These are phyloP conservation scores for Entoloma clypeatum DNA, from an alignment of 1,284 basidiomycete genomes.

Conservation along the genomic window DNA sequence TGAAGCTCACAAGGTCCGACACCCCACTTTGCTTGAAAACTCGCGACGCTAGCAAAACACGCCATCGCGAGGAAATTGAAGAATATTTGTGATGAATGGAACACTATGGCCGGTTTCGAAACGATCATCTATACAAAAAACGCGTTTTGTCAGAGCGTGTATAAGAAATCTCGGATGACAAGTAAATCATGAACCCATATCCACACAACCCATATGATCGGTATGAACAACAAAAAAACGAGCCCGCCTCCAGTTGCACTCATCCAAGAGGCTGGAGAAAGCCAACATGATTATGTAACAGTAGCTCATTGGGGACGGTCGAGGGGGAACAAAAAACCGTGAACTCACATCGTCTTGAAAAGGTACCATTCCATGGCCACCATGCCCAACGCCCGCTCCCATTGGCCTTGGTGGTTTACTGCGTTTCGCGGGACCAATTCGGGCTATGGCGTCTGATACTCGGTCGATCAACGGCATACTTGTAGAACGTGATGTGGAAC, in stretches of 20 bases:
- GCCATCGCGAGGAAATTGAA: conserved; percentile 88
- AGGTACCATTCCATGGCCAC: conserved; percentile 53
- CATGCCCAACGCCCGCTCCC: conserved; percentile 48
- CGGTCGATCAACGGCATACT: conserved; percentile 39
- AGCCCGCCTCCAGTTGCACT: conserved; percentile 37
- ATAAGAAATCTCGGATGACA: conserved; percentile 10
- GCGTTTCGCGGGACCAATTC: conserved; percentile 34
- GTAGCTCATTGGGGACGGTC: conserved; percentile 2
- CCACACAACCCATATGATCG: conserved; percentile 58
- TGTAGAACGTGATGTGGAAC: too few relatives aligned
- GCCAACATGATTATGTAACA: conserved; percentile 59
- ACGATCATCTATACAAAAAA: conserved; percentile 67
- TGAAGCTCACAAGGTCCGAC: conserved; percentile 68
- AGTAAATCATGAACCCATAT: conserved; percentile 51
- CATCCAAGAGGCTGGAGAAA: conserved; percentile 35
- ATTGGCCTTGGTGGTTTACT: conserved; percentile 34
- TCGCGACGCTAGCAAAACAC: conserved; percentile 81
- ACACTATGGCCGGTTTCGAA: conserved; percentile 74
- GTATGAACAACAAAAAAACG: conserved; percentile 59
- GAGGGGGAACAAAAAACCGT: conserved; percentile 17
- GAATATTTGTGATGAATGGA: conserved; percentile 73
- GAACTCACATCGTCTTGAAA: conserved; percentile 67
- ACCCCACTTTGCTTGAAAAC: conserved; percentile 79
- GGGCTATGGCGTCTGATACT: conserved; percentile 36
- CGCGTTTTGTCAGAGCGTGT: conserved; percentile 15